Conservation (phyloP, 1,139 yeast genomes). For the Candida pseudoviswanathii region DNA sequence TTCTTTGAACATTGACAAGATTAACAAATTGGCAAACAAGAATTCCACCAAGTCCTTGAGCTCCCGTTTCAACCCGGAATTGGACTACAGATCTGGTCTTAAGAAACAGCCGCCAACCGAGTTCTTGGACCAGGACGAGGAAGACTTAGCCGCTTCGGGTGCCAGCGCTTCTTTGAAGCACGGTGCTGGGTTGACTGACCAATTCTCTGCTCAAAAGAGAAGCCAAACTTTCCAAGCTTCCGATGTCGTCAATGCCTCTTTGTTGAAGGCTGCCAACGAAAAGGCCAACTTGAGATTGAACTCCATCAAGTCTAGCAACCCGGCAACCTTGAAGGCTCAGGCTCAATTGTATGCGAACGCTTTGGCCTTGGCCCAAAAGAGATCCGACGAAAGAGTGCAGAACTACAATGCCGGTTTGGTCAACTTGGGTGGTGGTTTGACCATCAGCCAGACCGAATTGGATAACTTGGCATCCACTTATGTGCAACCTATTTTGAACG, state of each 20-base stretch:
- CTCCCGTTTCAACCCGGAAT: constrained; percentile 47
- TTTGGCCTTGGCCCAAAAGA: constrained; percentile 68
- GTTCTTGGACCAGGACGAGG: constrained; percentile 31
- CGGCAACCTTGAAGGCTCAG: constrained; percentile 40
- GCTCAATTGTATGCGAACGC: constrained; percentile 50
- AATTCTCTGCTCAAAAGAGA: constrained; percentile 31
- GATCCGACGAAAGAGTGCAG: constrained; percentile 56
- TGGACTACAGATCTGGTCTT: constrained; percentile 47
- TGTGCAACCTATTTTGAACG: constrained; percentile 83
- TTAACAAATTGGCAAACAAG: constrained; percentile 45
- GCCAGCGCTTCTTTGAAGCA: constrained; percentile 41
- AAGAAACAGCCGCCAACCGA: constrained; percentile 27
- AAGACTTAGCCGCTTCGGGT: constrained; percentile 39
- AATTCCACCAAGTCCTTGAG: constrained; percentile 45
- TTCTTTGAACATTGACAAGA: constrained; percentile 42
- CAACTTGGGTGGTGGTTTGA: constrained; percentile 87
- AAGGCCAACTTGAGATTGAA: constrained; percentile 57
- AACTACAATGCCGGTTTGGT: constrained; percentile 55
- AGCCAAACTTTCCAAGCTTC: constrained; percentile 39
- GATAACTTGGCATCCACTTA: constrained; percentile 79
- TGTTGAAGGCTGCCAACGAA: constrained; percentile 62
- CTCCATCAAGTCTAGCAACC: constrained; percentile 36
- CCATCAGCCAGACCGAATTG: constrained; percentile 74
- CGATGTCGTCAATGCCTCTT: constrained; percentile 54
- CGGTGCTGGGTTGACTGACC: constrained; percentile 29